Conservation (phyloP, 495 filamentous ascomycete species). For the Daldinia vernicosa region DNA sequence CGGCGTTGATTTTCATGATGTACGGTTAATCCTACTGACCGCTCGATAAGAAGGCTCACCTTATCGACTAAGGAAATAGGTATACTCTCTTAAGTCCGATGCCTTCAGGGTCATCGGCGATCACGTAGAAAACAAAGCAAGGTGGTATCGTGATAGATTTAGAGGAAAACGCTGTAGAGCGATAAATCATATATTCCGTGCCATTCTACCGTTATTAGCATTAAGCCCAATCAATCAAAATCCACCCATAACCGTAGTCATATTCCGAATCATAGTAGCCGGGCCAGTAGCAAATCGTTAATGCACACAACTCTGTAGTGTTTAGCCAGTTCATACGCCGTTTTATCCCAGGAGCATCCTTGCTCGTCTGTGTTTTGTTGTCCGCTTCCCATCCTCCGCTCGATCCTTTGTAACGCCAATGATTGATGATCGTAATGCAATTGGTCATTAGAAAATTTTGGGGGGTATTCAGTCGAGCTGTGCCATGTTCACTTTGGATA, state of each 20-base stretch:
- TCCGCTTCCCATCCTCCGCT: conserved; percentile 33
- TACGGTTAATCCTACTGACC: neutral
- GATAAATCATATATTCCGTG: conserved; percentile 35
- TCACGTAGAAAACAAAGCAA: neutral
- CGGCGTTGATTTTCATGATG: neutral
- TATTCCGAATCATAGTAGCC: conserved; percentile 27
- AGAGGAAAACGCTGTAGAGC: neutral
- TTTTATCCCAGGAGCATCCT: conserved; percentile 30
- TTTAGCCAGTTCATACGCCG: conserved; percentile 35
- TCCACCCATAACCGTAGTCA: conserved; percentile 24
- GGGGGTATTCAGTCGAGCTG: conserved; percentile 18
- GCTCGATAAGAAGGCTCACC: neutral
- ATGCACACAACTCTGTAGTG: conserved; percentile 23
- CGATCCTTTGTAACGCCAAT: conserved; percentile 43
- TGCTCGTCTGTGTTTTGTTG: conserved; percentile 28
- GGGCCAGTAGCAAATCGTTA: conserved; percentile 21
- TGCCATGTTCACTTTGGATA: conserved; percentile 41
- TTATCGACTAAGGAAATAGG: neutral
- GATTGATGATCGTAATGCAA: conserved; percentile 33
- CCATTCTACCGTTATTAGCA: conserved; percentile 35
- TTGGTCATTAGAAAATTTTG: conserved; percentile 35
- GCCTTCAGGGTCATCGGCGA: neutral
- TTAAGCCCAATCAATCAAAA: conserved; percentile 24
- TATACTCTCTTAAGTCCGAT: neutral
- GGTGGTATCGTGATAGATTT: neutral